Conservation (phyloP, 73 alveolate genomes). For the Urostyla sp. region DNA sequence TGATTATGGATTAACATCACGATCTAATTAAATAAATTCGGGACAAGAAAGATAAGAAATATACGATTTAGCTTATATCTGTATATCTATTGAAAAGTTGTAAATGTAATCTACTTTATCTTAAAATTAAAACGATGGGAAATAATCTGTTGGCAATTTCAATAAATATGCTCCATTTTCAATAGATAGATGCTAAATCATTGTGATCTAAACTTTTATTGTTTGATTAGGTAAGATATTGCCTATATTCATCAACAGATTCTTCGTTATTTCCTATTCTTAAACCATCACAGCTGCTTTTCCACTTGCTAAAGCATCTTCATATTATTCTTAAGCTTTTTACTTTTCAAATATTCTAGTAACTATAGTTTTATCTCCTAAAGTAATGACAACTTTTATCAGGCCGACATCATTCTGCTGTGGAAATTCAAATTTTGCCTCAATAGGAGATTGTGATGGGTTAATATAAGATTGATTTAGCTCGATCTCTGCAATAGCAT, state of each 20-base stretch:
- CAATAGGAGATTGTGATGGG: not conserved
- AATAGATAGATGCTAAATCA: not conserved
- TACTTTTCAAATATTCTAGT: not conserved
- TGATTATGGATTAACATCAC: not conserved
- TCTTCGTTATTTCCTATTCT: not conserved
- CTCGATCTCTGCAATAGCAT: not conserved
- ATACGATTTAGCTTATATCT: no score
- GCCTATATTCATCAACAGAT: not conserved
- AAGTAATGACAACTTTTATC: not conserved
- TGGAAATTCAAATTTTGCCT: not conserved
- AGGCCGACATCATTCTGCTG: not conserved
- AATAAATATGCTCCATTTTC: not conserved
- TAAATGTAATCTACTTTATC: not conserved
- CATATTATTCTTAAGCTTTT: not conserved
- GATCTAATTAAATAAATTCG: not conserved
- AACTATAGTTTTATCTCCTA: not conserved
- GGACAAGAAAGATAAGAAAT: not conserved
- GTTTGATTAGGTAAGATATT: not conserved
- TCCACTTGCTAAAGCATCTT: not conserved
- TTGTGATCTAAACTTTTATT: not conserved
- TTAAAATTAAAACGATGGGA: not conserved
- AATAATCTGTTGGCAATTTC: not conserved
- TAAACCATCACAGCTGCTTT: not conserved
- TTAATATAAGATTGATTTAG: not conserved
- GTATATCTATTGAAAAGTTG: no score